Conservation (phyloP, 2,329 filamentous ascomycete species). For the Trichoderma aggressivum region DNA sequence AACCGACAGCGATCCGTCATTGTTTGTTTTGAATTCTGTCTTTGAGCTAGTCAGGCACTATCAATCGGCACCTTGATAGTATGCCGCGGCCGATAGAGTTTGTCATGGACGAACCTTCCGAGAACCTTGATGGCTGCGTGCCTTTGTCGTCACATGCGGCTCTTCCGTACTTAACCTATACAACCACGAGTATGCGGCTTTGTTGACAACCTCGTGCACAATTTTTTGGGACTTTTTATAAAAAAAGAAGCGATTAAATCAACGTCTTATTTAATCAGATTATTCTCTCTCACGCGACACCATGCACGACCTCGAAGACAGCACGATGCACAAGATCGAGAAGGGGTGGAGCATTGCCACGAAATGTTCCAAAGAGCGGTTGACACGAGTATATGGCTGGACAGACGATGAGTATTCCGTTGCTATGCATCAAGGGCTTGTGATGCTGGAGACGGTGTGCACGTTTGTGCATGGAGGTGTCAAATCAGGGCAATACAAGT, state of each 20-base stretch:
- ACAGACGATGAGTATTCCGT: conserved; percentile 33
- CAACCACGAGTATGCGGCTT: background rate
- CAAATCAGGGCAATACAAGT: conserved; percentile 38
- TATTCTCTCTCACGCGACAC: background rate
- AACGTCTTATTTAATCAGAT: background rate
- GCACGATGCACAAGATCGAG: conserved; percentile 34
- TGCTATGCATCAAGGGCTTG: conserved; percentile 32
- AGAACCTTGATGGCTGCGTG: conserved; percentile 8
- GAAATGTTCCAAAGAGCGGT: conserved; percentile 34
- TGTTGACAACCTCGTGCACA: background rate
- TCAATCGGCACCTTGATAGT: background rate
- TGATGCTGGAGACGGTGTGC: conserved; percentile 39
- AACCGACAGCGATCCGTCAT: background rate
- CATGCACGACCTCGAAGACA: conserved; percentile 28
- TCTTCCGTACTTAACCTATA: background rate
- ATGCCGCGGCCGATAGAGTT: background rate
- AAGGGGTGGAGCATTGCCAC: conserved; percentile 40
- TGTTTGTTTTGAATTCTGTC: background rate
- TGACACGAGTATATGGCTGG: conserved; percentile 32
- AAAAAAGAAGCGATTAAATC: background rate
- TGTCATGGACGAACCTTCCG: background rate
- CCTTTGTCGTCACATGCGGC: background rate
- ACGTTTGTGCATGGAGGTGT: conserved; percentile 40
- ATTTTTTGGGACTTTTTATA: background rate
- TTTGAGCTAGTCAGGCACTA: background rate